Conservation (phyloP, 768 basidiomycete genomes). For the Collybia mongolica region DNA sequence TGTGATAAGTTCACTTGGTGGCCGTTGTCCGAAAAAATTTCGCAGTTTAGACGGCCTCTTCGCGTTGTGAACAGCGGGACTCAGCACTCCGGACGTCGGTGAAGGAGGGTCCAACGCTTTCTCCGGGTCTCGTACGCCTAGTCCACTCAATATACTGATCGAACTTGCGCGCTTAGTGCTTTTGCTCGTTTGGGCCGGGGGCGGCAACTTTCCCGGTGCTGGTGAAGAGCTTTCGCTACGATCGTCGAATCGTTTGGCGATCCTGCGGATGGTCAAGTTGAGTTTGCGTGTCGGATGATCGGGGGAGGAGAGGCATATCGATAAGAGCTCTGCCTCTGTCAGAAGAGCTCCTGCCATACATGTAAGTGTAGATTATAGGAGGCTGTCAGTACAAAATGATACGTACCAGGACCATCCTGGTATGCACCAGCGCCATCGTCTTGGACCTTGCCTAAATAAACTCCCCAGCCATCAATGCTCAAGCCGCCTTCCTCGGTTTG, state of each 20-base stretch:
- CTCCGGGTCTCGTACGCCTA: constrained; percentile 85
- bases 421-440: constrained; percentile 48
- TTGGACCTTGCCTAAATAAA: constrained; percentile 65
- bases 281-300: constrained; percentile 79
- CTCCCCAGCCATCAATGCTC: constrained; percentile 87
- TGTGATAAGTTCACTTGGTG: constrained; percentile 95
- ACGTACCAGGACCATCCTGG: constrained; percentile 12
- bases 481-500: constrained; percentile 74
- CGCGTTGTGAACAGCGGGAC: constrained; percentile 33
- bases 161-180: constrained; percentile 91
- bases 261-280: constrained; percentile 72
- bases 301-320: constrained; percentile 79
- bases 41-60: constrained; percentile 72
- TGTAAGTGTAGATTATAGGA: constrained; percentile 3
- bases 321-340: constrained; percentile 76
- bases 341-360: constrained; percentile 60
- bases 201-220: constrained; percentile 20
- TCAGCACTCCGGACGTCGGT: constrained; percentile 37
- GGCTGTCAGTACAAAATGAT: constrained; percentile 8
- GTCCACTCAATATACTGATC: constrained; percentile 89
- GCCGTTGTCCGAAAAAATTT: constrained; percentile 98
- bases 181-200: constrained; percentile 31
- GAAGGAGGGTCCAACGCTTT: constrained; percentile 61
- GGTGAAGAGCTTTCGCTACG: constrained; percentile 36
- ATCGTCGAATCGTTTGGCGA: constrained; percentile 42